Conservation (phyloP, 2,329 filamentous ascomycete genomes). For the Aspergillus brasiliensis region DNA sequence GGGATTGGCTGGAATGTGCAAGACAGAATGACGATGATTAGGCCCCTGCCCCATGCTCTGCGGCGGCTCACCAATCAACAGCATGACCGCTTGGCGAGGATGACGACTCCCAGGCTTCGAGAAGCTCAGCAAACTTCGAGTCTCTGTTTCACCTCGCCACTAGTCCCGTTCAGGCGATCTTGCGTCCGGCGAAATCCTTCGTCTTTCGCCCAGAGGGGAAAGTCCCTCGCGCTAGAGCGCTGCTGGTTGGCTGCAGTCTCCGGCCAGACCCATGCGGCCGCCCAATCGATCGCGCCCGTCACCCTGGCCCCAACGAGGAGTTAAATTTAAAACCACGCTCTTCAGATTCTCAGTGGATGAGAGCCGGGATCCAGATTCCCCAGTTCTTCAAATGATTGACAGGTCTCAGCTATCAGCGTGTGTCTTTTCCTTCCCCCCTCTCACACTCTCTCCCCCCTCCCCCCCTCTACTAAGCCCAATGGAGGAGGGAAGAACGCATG, state of each 20-base stretch:
- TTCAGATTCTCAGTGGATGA: background rate
- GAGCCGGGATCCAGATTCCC: conserved; percentile 9
- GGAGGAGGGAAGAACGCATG: conserved; percentile 3
- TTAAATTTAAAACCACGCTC: conserved; percentile 12
- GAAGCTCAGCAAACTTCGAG: conserved; percentile 23
- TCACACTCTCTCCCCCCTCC: too few species aligned
- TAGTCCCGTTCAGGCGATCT: conserved; percentile 11
- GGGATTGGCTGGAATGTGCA: background rate
- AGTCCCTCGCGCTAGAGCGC: background rate
- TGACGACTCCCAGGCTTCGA: conserved; percentile 26
- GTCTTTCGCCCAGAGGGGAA: conserved; percentile 12
- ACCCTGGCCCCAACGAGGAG: conserved; percentile 9
- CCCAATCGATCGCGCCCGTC: conserved; percentile 5
- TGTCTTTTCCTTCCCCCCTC: too few species aligned
- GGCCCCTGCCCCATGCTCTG: conserved; percentile 9
- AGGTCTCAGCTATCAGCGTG: conserved; percentile 1
- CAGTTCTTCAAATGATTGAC: conserved; percentile 11
- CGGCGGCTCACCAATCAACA: background rate
- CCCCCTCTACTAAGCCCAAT: background rate
- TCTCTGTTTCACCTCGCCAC: conserved; percentile 17
- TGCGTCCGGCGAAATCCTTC: conserved; percentile 7
- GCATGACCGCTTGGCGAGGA: conserved; percentile 8
- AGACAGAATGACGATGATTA: conserved; percentile 13
- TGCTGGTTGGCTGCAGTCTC: conserved; percentile 12
- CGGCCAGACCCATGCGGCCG: background rate